phyloP scores from a whole-genome alignment of 352 stramenopile species.

The Phytopythium ostracodes region DNA sequence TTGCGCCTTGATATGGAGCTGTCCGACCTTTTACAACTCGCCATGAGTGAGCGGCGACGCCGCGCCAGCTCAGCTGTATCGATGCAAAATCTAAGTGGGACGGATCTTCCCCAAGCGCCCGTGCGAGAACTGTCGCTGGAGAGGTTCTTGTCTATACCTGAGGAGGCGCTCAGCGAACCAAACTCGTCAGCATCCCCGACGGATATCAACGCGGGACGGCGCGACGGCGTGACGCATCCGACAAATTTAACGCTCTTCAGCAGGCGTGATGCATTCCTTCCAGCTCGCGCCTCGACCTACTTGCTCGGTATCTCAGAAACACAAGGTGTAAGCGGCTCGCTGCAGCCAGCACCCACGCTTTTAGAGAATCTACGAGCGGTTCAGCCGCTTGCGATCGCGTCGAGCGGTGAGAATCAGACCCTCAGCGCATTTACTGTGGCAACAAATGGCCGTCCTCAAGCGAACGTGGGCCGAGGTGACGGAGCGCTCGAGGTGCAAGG shows the following conservation, averaged over 20 bases:
- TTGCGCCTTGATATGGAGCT: constrained; percentile 20
- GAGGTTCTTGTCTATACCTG: constrained; percentile 5
- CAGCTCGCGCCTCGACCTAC: not conserved
- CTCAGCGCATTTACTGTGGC: not conserved
- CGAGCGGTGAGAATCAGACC: not conserved
- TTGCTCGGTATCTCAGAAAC: not conserved
- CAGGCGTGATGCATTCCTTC: not conserved
- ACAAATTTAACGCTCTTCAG: not conserved
- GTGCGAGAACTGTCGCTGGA: constrained; percentile 3
- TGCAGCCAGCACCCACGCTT: not conserved
- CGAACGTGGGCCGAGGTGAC: not conserved
- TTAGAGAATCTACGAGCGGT: not conserved
- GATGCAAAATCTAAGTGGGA: not conserved
- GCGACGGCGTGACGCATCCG: not conserved
- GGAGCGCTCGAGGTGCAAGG: not conserved
- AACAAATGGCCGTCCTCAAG: not conserved
- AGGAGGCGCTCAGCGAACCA: not conserved
- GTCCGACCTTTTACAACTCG: constrained; percentile 19
- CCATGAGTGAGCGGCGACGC: constrained; percentile 9
- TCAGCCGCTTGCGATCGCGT: constrained; percentile 2
- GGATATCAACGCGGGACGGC: not conserved
- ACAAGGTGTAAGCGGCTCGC: not conserved
- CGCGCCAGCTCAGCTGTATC: not conserved
- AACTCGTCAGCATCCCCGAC: not conserved
- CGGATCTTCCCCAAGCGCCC: not conserved